Base-by-base conservation (phyloP, 176 grass and related monocot genomes). In the Bromus sterilis region DNA sequence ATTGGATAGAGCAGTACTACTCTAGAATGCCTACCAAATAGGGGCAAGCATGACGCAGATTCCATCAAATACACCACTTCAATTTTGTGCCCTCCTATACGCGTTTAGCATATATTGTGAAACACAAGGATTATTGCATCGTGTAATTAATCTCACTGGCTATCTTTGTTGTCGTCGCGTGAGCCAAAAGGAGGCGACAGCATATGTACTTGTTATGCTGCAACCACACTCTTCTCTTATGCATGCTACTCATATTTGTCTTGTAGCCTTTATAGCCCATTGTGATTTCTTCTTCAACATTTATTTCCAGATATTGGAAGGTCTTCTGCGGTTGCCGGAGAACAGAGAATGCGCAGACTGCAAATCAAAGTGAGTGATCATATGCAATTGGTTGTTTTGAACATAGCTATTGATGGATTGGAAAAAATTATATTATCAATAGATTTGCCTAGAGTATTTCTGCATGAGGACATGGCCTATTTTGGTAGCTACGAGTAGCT, bases 271-370 rank as follows among this genome's bases (percentile, higher is more conserved):
- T 24, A 51, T 85, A 36, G 43, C 24, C 4, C 16, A 15, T 34
- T 12, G 6, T 23, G 35, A 24, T 10, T 10, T 51, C 61, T 71
- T 51, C 11, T 43, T 68, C 31, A 21, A 8, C n/a, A 33, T 58
- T 80, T 61, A 31, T 80, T 60, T 88, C 18, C 86, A 97, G 95
- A 89, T 97, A 82, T 81, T 97, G 78, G 95, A 97, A 83, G 74
- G 86, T 36, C 85, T 97, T 73, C 84, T 97, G 36, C 82, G 85
- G 80, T 82, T 93, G 26, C 92, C 92, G 6, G 92, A 97, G 77
- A 97, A 97, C 71, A 90, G 80, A 88, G 95, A 97, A 93, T 94
- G 95, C 26, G 92, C 95, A 36, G 95, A 97, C 71, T 97, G 95
- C 86, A 97, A 97, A 73, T 86, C 95, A 64, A 97, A 97, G 95